Evolutionary conservation across 495 filamentous ascomycete species (phyloP).

Genomic region (Margaritispora aquatica): DNA sequence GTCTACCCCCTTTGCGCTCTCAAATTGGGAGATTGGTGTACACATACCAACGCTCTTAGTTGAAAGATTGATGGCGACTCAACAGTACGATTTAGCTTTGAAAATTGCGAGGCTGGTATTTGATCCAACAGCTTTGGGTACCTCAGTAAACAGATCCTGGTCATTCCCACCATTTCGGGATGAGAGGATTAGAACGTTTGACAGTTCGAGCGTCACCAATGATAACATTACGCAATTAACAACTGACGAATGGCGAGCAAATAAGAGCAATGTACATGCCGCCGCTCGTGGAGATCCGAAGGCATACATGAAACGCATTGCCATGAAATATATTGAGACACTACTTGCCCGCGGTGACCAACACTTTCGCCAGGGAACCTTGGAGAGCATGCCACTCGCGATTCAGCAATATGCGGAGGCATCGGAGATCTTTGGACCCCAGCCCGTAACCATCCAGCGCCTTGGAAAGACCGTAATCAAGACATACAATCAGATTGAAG

Average conservation of each 20-base stretch:
- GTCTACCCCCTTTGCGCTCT: slow-evolving; percentile 17
- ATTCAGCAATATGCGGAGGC: slow-evolving; percentile 32
- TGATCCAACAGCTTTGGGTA: not conserved
- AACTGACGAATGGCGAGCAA: slow-evolving; percentile 17
- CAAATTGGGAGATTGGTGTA: slow-evolving; percentile 31
- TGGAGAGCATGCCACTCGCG: slow-evolving; percentile 29
- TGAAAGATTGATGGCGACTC: not conserved
- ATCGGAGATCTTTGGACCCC: slow-evolving; percentile 28
- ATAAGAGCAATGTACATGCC: slow-evolving; percentile 21
- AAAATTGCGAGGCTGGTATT: not conserved
- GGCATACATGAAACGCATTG: slow-evolving; percentile 32
- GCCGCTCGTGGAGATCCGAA: slow-evolving; percentile 24
- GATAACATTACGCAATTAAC: not conserved
- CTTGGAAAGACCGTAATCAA: not conserved
- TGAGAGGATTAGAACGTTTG: not conserved
- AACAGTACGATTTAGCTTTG: not conserved
- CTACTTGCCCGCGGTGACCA: slow-evolving; percentile 30
- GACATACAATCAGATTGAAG: not conserved
- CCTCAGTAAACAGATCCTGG: not conserved
- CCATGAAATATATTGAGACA: slow-evolving; percentile 32
- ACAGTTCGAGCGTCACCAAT: not conserved
- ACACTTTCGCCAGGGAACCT: slow-evolving; percentile 28
- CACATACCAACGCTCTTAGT: not conserved
- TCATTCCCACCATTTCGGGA: not conserved
- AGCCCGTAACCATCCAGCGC: slow-evolving; percentile 12